phyloP scores from a whole-genome alignment of 176 grass and related monocot genomes.

The Rhynchospora pubera region DNA sequence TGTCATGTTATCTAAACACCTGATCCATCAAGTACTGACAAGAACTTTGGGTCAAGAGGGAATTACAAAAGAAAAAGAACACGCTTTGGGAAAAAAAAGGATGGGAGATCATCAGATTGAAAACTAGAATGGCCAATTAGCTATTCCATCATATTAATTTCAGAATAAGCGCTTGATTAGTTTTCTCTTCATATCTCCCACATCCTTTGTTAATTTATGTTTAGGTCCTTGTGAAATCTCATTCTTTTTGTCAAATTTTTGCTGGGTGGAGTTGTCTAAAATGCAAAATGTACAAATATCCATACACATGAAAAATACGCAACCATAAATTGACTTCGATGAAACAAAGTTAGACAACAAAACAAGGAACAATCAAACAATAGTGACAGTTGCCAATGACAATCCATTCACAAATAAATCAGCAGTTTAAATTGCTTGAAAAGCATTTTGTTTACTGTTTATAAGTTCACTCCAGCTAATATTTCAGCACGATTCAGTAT shows the following conservation, averaged over 20 bases:
- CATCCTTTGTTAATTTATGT: neutral
- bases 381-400: neutral
- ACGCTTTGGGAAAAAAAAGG: neutral
- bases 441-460: neutral
- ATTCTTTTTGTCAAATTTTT: neutral
- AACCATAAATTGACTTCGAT: neutral
- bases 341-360: neutral
- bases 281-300: neutral
- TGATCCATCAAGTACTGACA: neutral
- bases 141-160: slow-evolving; percentile 5
- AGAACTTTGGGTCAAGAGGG: neutral
- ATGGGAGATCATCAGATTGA: slow-evolving; percentile 8
- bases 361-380: neutral
- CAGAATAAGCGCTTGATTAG: neutral
- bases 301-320: neutral
- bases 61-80: neutral
- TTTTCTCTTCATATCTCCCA: slow-evolving; percentile 13
- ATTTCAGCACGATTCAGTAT: neutral
- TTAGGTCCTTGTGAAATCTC: neutral
- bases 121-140: neutral
- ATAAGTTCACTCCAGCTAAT: neutral
- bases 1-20: neutral
- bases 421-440: neutral
- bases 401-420: neutral
- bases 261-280: too few species aligned